Evolutionary conservation across 495 filamentous ascomycete genomes (phyloP).

Genomic region (Penicillium silybi): DNA sequence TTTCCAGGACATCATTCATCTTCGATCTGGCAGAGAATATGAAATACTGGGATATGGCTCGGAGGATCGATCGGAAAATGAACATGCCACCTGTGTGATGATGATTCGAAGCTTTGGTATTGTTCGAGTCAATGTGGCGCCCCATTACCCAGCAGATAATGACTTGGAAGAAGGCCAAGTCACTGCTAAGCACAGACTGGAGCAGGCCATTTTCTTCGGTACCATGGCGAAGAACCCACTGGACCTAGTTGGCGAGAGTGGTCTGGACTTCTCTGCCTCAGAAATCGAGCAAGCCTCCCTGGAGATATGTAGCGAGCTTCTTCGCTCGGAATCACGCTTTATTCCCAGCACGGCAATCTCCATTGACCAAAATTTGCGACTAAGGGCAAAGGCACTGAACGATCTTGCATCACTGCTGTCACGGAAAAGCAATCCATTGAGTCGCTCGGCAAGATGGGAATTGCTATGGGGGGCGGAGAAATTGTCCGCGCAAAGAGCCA

Average conservation of each 20-base stretch:
- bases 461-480: conserved; percentile 89
- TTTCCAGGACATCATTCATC: conserved; percentile 82
- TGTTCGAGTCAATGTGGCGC: conserved; percentile 57
- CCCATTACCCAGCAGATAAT: conserved; percentile 21
- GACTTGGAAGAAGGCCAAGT: conserved; percentile 42
- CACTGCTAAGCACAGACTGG: conserved; percentile 81
- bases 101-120: conserved; percentile 77
- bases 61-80: conserved; percentile 34
- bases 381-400: conserved; percentile 63
- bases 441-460: conserved; percentile 66
- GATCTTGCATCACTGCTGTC: conserved; percentile 67
- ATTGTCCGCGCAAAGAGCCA: conserved; percentile 71
- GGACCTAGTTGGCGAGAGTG: conserved; percentile 63
- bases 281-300: conserved; percentile 78
- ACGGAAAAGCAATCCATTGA: conserved; percentile 50
- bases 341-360: conserved; percentile 68
- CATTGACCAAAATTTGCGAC: conserved; percentile 72
- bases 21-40: conserved; percentile 59
- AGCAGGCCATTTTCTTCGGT: conserved; percentile 92
- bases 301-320: conserved; percentile 74
- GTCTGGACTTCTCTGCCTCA: conserved; percentile 55
- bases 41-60: conserved; percentile 43
- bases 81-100: conserved; percentile 61
- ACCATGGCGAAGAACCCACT: conserved; percentile 74
- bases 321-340: conserved; percentile 67